Base-by-base conservation (phyloP, 371 early-diverging fungal species). In the Cokeromyces recurvatus region DNA sequence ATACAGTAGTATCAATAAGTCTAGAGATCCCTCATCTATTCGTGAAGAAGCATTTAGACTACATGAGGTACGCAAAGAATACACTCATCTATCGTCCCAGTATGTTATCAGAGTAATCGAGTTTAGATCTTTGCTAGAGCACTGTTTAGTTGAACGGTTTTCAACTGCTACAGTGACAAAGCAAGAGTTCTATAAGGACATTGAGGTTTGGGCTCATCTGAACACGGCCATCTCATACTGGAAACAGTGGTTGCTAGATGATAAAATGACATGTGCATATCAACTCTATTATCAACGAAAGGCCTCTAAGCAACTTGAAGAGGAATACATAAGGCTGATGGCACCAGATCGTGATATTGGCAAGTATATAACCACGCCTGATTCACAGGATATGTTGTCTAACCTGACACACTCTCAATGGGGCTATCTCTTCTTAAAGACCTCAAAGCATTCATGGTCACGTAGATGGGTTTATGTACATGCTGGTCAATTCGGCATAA, bases 31-130 rank as follows among this genome's bases (percentile, higher is more conserved):
- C 9, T 77, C 74, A 24, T 71, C 79, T 4, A 53, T 82, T 24
- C 59, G 74, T 17, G 86, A 85, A 61, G 84, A 82, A 40, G 82
- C 82, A 0, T 83, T 78, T 31, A 62, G 76, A 17, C 58, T 85
- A 17, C 78, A 68, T 46, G 85, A 84, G 38, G 65, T 68, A 10
- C 66, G 83, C 37, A 83, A 83, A 50, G 62, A 68, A 21, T 81
- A 78, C 53, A 77, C 82, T 20, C 66, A 62, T 23, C 67, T 76
- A 20, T 68, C 59, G n/a, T 54, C 51, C 3, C 55, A 66, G 27
- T 53, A 62, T 40, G 49, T 52, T 2, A 24, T 64, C 4, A 35
- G 53, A 19, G 34, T 64, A 12, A 34, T 64, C n/a, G 46, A 55
- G 9, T 59, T 64, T 14, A 55, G 64, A 2, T 59, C 64, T 14